Base-by-base conservation (phyloP, 2,329 filamentous ascomycete genomes). In the Fusarium penzigii region DNA sequence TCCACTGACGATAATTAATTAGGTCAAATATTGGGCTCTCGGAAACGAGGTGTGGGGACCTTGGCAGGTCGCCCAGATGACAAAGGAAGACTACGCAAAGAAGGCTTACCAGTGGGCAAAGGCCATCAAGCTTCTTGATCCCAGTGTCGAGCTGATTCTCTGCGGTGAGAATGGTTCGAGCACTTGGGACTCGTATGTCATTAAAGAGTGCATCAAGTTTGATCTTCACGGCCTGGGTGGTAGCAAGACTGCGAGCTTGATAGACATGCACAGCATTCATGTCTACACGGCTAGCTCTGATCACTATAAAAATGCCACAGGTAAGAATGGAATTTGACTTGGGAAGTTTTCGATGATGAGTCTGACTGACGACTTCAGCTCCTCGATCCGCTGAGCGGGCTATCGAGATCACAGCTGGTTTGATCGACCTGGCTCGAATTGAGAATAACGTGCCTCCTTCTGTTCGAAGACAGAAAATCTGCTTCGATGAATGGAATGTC, bases 401-500 rank as follows among this genome's bases (percentile, higher is more conserved):
- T 5, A 91, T 92, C 59, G 79, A 90, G 66, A 86, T 90, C 58
- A 79, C 86, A 3, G 82, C 82, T 2, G 75, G 79, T 1, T 74
- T 91, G 3, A 90, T 91, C 59, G 88, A 92, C 66, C 80, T 92
- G 2, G 88, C 88, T 0, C 78, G 86, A 34, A 85, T 90, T 64
- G 85, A 90, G 68, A 87, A 88, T 68, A 72, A 75, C 39, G 79
- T 87, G 0, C 79, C 86, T 0, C 72, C 78, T 0, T 74, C 76
- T 0, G 81, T 86, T n/a, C 80, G 82, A 5, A 75, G 80, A 4
- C 86, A 84, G 43, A 87, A 80, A 46, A 90, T 92, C 67, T 92
- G 88, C 76, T 92, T 92, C 66, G 89, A 92, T 67, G 88, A 92
- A 70, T 92, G 89, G 89, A 92, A 92, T 68, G 88, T 92, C 9